Evolutionary conservation across 805 yeast genomes (phyloP), one percentile per base, ranked within the genome.

Genomic region (Lipomyces kockii): DNA sequence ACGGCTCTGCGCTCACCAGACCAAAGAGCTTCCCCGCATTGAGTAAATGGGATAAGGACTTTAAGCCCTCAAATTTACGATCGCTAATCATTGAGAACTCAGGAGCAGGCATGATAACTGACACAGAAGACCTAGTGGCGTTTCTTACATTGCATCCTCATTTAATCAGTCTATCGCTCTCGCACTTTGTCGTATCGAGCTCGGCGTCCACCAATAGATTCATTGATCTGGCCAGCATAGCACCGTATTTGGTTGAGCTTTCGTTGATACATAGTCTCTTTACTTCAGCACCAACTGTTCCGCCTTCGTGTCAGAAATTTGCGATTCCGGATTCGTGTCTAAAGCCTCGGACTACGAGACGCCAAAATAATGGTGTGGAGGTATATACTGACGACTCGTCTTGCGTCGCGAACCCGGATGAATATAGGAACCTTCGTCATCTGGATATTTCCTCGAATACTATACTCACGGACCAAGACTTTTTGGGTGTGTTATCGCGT

Each of bases 371-470:
- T 17, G 49, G 49, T n/a, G 49, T 43, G 8, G 49, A 43, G 11
- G 20, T 43, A 43, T 43, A 43, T 11, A 43, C 11, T n/a, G 49
- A 43, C 14, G 49, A 43, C 22, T 6, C 22, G 3, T 17, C 2
- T 17, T 5, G 20, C 11, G 22, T 43, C 22, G 49, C 49, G 3
- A 43, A 52, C 12, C 35, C 27, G 4, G 63, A 63, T 32, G 66
- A 63, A 32, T 63, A 63, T 35, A 22, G 39, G 32, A 35, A 43
- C 3, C 27, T 63, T 4, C 32, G 29, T 3, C 43, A 51, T 7
- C 27, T 63, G 29, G 27, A 49, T 12, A 32, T 63, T 5, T 58
- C 54, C 12, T 34, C 58, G 25, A 58, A 61, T 27, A 62, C 59
- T 14, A 43, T 46, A 56, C 39, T 63, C 34, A 54, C 52, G 12